Percentiles rank a stretch among this genome's conserved stretches.
Conservation (phyloP, 345 rosid genomes). For the Salix brachista region DNA sequence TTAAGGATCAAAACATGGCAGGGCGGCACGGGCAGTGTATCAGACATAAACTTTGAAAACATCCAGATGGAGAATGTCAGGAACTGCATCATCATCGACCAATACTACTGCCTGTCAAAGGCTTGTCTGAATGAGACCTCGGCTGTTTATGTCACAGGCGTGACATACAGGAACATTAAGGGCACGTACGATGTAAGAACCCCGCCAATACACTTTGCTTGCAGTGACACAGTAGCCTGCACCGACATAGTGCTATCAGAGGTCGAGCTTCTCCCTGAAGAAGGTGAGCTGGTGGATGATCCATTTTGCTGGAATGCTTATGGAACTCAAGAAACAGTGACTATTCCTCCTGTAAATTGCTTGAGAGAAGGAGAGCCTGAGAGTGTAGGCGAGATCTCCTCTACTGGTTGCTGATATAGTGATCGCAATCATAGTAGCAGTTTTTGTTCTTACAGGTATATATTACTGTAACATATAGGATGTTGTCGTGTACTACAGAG, state of each 20-base stretch:
- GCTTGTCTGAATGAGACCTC: slow-evolving; percentile 76
- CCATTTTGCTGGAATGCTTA: slow-evolving; percentile 99
- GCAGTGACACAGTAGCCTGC: slow-evolving; percentile 90
- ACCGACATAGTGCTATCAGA: slow-evolving; percentile 87
- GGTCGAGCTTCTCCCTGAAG: slow-evolving; percentile 82
- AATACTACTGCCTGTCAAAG: slow-evolving; percentile 69
- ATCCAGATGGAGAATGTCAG: slow-evolving; percentile 89
- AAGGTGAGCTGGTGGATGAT: slow-evolving; percentile 82
- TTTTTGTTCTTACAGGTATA: slow-evolving; percentile 25
- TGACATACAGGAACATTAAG: slow-evolving; percentile 69
- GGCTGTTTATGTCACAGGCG: slow-evolving; percentile 63
- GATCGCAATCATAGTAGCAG: neutral
- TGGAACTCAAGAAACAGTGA: slow-evolving; percentile 72
- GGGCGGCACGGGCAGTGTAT: slow-evolving; percentile 79
- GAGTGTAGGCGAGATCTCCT: slow-evolving; percentile 29
- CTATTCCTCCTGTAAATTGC: slow-evolving; percentile 80
- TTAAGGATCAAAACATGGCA: slow-evolving; percentile 95
- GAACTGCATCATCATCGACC: slow-evolving; percentile 89
- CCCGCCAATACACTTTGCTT: slow-evolving; percentile 87
- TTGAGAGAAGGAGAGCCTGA: slow-evolving; percentile 72
- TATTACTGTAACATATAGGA: neutral
- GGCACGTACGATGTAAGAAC: slow-evolving; percentile 83
- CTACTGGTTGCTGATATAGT: slow-evolving; percentile 36
- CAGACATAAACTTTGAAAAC: slow-evolving; percentile 63
- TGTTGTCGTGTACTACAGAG: neutral